Percentiles rank a stretch among this genome's conserved stretches.
Conservation (phyloP, 2,329 filamentous ascomycete genomes). For the Hypoxylon sp. region DNA sequence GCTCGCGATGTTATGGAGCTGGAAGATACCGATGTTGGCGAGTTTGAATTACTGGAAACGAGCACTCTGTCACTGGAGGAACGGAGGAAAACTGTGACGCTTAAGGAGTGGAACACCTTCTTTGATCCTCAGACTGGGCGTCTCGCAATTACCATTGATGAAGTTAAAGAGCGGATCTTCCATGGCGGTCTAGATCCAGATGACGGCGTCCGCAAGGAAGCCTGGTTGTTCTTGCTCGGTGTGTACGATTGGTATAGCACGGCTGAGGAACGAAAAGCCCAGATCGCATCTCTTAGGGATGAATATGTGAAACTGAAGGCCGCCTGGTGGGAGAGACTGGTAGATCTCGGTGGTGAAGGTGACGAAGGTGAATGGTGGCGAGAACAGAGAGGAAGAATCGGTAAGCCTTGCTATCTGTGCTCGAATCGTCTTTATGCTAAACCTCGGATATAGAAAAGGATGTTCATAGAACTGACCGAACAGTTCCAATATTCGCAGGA, state of each 20-base stretch:
- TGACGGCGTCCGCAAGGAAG: slow-evolving; percentile 94
- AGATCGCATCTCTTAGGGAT: slow-evolving; percentile 88
- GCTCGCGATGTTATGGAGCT: slow-evolving; percentile 92
- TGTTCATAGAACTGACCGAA: slow-evolving; percentile 95
- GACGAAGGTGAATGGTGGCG: slow-evolving; percentile 97
- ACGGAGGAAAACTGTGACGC: slow-evolving; percentile 80
- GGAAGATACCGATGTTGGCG: slow-evolving; percentile 94
- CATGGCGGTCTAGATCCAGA: slow-evolving; percentile 91
- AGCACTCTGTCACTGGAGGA: slow-evolving; percentile 82
- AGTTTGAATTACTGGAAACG: slow-evolving; percentile 92
- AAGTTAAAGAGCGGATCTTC: slow-evolving; percentile 97
- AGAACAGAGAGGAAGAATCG: slow-evolving; percentile 92
- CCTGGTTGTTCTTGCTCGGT: slow-evolving; percentile 93
- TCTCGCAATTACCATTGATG: slow-evolving; percentile 85
- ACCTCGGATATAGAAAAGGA: slow-evolving; percentile 82
- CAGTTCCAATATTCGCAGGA: slow-evolving; percentile 93
- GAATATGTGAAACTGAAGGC: slow-evolving; percentile 96
- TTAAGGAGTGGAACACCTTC: slow-evolving; percentile 91
- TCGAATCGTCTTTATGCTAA: slow-evolving; percentile 41
- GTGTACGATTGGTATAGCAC: slow-evolving; percentile 96
- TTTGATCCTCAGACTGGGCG: slow-evolving; percentile 84
- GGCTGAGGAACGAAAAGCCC: slow-evolving; percentile 83
- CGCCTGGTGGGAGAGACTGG: slow-evolving; percentile 94
- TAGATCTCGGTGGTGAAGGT: slow-evolving; percentile 83
- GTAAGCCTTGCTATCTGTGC: slow-evolving; percentile 67